Evolutionary conservation across 2,329 filamentous ascomycete genomes (phyloP), one percentile per base, ranked within the genome.

Genomic region (Cordyceps militaris): DNA sequence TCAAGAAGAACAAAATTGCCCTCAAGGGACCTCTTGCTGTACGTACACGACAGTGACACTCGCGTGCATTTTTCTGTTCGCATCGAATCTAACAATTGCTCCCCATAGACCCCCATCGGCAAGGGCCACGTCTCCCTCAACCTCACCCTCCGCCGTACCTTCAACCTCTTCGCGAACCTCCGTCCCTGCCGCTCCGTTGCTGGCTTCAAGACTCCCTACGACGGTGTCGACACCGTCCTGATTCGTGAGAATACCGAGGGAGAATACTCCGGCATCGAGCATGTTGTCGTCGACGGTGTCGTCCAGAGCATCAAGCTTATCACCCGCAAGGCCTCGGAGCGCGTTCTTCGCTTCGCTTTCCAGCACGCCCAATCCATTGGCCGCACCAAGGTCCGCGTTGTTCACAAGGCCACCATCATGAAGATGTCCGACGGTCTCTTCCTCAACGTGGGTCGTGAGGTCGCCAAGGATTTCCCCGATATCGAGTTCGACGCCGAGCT

Each of bases 351-450:
- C 72, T 99, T 91, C 75, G 94, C 95, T 69, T 99, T 99, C 86
- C 93, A 99, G 80, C 91, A 99, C 74, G 94, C 94, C 66, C 83
- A 94, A 76, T 85, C 90, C 67, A 88, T 97, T 70, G 91, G 92
- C 77, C 89, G 90, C 81, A 92, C 86, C 73, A 97, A 97, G 88
- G 93, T 97, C 70, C 91, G 92, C 71, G 93, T 91, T 60, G 92
- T 97, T 63, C 94, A 99, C 88, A 99, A 99, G 85, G 94, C 94
- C 74, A 97, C 94, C 72, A 99, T 99, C 80, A 99, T 99, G 94
- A 99, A 99, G 86, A 96, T 97, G 90, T 93, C 88, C 72, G 94
- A 99, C 75, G 94, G 94, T 79, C 89, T 99, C 62, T 99, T 99
- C 86, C 84, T 99, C 66, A 89, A 83, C 75, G 91, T 88, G 62